Evolutionary conservation across 2,329 filamentous ascomycete species (phyloP).

Genomic region (Colletotrichum orbiculare): DNA sequence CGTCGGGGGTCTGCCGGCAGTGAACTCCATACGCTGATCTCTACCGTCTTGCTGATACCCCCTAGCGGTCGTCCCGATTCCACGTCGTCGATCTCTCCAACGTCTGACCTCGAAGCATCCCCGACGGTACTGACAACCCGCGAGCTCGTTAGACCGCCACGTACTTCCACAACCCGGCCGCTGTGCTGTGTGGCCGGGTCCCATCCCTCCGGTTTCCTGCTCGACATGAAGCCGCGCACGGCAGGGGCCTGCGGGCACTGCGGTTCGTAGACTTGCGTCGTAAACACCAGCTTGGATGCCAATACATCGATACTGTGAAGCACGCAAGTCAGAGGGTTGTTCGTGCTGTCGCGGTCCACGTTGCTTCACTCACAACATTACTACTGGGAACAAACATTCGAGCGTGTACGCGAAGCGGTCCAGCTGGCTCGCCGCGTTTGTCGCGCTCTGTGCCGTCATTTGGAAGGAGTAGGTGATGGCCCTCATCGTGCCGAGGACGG

Average conservation of each 20-base stretch:
- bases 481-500: constrained; percentile 51
- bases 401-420: constrained; percentile 55
- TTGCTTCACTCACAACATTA: constrained; percentile 49
- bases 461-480: constrained; percentile 56
- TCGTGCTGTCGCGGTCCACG: background rate
- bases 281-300: constrained; percentile 47
- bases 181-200: constrained; percentile 1
- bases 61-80: background rate
- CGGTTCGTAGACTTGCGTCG: constrained; percentile 2
- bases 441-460: constrained; percentile 48
- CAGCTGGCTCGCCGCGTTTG: constrained; percentile 49
- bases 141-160: background rate
- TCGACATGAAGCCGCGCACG: background rate
- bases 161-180: constrained; percentile 3
- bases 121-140: background rate
- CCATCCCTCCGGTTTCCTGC: constrained; percentile 3
- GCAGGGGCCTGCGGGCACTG: background rate
- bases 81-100: background rate
- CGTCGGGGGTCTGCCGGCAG: constrained; percentile 1
- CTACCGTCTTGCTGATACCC: constrained; percentile 29
- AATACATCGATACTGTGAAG: constrained; percentile 46
- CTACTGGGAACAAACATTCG: constrained; percentile 54
- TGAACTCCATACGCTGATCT: constrained; percentile 21
- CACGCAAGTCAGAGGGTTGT: background rate
- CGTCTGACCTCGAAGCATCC: background rate